phyloP scores from a whole-genome alignment of 495 filamentous ascomycete genomes.

The Neurospora sp. region DNA sequence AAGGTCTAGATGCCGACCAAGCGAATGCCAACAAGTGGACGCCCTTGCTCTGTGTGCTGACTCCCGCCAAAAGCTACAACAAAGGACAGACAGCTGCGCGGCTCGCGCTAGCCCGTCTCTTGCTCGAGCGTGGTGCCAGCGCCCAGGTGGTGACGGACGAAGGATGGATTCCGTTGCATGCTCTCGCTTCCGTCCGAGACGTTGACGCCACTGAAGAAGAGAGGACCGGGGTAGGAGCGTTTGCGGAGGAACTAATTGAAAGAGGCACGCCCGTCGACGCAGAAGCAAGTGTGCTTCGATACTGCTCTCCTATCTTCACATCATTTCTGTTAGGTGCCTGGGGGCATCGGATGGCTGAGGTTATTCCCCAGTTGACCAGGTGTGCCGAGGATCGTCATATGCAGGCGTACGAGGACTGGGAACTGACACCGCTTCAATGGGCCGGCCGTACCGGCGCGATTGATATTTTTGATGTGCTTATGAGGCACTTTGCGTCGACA shows the following conservation, averaged over 20 bases:
- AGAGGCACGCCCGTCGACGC: slow-evolving; percentile 2
- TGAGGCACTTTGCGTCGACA: no score
- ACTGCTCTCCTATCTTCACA: background rate
- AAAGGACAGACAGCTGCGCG: background rate
- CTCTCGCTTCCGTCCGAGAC: background rate
- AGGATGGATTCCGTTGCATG: slow-evolving; percentile 14
- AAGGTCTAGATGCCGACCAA: slow-evolving; percentile 12
- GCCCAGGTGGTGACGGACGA: slow-evolving; percentile 7
- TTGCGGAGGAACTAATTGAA: slow-evolving; percentile 1
- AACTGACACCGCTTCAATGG: no score
- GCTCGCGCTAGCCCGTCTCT: background rate
- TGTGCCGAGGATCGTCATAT: no score
- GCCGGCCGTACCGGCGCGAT: no score
- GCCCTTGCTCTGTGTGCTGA: slow-evolving; percentile 14
- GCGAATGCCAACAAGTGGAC: slow-evolving; percentile 14
- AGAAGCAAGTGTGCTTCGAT: background rate
- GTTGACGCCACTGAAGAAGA: background rate
- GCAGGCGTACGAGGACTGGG: no score
- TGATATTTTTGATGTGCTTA: no score
- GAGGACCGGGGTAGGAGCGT: background rate
- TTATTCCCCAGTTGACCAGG: no score
- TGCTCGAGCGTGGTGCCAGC: slow-evolving; percentile 8
- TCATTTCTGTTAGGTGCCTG: background rate
- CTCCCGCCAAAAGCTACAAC: background rate
- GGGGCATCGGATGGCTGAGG: no score